These are phyloP conservation scores for Tolypocladium tropicale DNA, from an alignment of 2,329 filamentous ascomycete species.

Conservation along the genomic window DNA sequence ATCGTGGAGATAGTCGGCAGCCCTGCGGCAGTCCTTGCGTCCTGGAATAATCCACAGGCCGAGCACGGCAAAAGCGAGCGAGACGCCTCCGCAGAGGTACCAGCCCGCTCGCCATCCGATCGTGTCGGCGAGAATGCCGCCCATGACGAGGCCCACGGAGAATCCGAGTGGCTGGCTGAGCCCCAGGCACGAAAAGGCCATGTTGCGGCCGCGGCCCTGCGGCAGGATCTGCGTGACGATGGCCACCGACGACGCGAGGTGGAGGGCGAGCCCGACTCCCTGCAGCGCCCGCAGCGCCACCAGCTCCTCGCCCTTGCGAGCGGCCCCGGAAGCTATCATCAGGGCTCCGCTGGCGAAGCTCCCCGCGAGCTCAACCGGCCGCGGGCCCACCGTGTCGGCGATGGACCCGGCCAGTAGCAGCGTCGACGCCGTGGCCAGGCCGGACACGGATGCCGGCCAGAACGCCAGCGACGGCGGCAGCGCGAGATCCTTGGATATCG, in stretches of 20 bases:
- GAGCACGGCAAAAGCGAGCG: constrained; percentile 22
- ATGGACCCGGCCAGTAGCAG: constrained; percentile 27
- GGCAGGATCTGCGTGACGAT: constrained; percentile 22
- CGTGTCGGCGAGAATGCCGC: constrained; percentile 35
- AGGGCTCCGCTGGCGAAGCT: constrained; percentile 17
- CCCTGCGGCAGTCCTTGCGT: neutral
- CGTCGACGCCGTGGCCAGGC: constrained; percentile 23
- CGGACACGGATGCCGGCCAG: constrained; percentile 27
- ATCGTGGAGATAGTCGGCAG: constrained; percentile 10
- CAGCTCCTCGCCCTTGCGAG: constrained; percentile 18
- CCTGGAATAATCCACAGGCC: constrained; percentile 25
- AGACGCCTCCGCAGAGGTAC: constrained; percentile 27
- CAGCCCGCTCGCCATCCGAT: constrained; percentile 38
- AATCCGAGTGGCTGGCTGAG: constrained; percentile 38
- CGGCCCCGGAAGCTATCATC: constrained; percentile 20
- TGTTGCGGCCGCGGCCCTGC: constrained; percentile 23
- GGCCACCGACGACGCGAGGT: constrained; percentile 23
- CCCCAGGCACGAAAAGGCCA: constrained; percentile 32
- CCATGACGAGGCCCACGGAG: constrained; percentile 37
- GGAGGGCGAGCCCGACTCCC: constrained; percentile 25
- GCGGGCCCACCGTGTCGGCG: constrained; percentile 25
- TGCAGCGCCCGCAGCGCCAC: constrained; percentile 28
- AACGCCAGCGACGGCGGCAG: constrained; percentile 22
- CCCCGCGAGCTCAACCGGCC: constrained; percentile 22
- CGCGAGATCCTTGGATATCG: constrained; percentile 25